phyloP scores from a whole-genome alignment of 345 rosid species.

The Punica granatum region DNA sequence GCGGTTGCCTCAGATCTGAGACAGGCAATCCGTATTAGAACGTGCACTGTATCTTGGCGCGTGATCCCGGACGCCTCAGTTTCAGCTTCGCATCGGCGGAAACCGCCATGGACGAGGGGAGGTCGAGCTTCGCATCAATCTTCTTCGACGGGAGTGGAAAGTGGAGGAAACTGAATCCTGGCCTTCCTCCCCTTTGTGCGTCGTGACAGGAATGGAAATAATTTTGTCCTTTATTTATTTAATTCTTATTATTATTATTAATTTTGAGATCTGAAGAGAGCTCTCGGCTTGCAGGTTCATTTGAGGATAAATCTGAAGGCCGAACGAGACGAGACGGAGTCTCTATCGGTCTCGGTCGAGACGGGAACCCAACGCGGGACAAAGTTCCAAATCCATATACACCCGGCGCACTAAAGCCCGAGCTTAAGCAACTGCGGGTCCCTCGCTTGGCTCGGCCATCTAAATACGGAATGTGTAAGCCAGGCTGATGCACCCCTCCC shows the following conservation, averaged over 20 bases:
- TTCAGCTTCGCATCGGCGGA: slow-evolving; percentile 7
- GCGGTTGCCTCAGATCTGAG: slow-evolving; percentile 13
- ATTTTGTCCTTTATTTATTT: neutral
- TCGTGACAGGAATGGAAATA: neutral
- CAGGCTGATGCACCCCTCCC: too few relatives aligned
- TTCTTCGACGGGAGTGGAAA: neutral
- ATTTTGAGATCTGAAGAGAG: neutral
- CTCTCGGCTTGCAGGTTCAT: too few relatives aligned
- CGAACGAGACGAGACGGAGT: neutral
- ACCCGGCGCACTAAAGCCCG: neutral
- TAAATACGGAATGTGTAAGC: too few relatives aligned
- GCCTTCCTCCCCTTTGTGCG: neutral
- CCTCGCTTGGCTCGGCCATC: too few relatives aligned
- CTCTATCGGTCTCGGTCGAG: neutral
- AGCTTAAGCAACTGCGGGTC: neutral
- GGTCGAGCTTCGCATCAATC: neutral
- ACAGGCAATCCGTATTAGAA: neutral
- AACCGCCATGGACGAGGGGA: neutral
- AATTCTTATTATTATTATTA: too few relatives aligned
- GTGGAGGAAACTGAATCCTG: neutral
- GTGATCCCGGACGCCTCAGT: neutral
- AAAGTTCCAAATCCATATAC: neutral
- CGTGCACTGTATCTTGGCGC: neutral
- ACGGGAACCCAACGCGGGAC: neutral
- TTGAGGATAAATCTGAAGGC: too few relatives aligned